Evolutionary conservation across 495 filamentous ascomycete species (phyloP).

Genomic region (Aspergillus indologenus): DNA sequence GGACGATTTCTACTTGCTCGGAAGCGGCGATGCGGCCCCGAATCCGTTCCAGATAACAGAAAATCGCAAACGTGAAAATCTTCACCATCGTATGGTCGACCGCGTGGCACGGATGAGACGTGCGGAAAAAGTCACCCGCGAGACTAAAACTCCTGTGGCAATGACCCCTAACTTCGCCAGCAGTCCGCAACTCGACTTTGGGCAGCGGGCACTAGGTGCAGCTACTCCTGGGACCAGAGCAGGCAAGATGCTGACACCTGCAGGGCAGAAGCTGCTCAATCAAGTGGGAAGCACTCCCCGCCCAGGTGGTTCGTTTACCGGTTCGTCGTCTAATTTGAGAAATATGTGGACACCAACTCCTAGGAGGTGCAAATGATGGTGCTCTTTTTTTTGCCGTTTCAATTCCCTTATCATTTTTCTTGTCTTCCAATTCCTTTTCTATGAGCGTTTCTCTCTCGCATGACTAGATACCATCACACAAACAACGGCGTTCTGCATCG

Average conservation of each 20-base stretch:
- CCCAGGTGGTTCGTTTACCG: constrained; percentile 31
- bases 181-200: constrained; percentile 61
- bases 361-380: constrained; percentile 28
- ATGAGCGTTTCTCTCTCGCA: constrained; percentile 2
- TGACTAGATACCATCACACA: background rate
- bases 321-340: constrained; percentile 45
- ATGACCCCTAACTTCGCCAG: constrained; percentile 72
- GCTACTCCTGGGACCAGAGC: constrained; percentile 12
- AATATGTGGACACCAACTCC: constrained; percentile 59
- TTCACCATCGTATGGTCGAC: constrained; percentile 92
- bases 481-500: background rate
- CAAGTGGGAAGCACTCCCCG: constrained; percentile 56
- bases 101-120: constrained; percentile 71
- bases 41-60: constrained; percentile 83
- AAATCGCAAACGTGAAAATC: constrained; percentile 71
- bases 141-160: constrained; percentile 53
- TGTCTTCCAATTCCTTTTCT: background rate
- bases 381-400: background rate
- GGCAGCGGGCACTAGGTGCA: constrained; percentile 50
- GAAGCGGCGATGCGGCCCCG: constrained; percentile 57
- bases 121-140: constrained; percentile 45
- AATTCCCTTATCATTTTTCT: background rate
- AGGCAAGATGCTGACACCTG: constrained; percentile 56
- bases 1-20: constrained; percentile 45
- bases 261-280: constrained; percentile 72